A percentile compares a stretch with the other conserved stretches of the same genome.
Conservation (phyloP, 441 rosid species). For the Rhodomyrtus psidioides region DNA sequence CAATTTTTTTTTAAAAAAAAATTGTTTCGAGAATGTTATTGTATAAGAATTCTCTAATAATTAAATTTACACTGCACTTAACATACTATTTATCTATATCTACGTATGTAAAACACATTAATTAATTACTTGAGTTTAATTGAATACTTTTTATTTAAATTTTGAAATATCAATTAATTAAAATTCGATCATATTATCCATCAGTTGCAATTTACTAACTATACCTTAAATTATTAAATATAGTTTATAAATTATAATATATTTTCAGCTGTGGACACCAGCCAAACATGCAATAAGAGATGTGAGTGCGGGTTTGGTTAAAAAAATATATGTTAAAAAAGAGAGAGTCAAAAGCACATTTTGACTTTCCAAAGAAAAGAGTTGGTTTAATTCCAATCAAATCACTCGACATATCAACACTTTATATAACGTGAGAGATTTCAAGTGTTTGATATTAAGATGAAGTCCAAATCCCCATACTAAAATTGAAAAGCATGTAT, state of each 20-base stretch:
- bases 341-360: background rate
- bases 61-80: background rate
- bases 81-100: background rate
- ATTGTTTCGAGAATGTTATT: background rate
- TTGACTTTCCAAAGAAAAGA: background rate
- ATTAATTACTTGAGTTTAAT: background rate
- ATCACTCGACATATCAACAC: background rate
- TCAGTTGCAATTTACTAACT: background rate
- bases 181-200: background rate
- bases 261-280: background rate
- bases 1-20: background rate
- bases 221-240: background rate
- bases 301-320: background rate
- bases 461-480: background rate
- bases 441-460: background rate
- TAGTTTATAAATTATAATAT: background rate
- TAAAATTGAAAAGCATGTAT: too few species aligned
- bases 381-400: background rate
- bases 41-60: background rate
- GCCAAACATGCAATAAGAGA: background rate
- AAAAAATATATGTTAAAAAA: background rate
- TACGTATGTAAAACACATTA: background rate
- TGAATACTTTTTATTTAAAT: background rate
- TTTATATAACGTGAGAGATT: background rate
- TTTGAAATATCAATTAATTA: background rate